Base-by-base conservation (phyloP, 2,329 filamentous ascomycete genomes). In the Parafenestella ontariensis region DNA sequence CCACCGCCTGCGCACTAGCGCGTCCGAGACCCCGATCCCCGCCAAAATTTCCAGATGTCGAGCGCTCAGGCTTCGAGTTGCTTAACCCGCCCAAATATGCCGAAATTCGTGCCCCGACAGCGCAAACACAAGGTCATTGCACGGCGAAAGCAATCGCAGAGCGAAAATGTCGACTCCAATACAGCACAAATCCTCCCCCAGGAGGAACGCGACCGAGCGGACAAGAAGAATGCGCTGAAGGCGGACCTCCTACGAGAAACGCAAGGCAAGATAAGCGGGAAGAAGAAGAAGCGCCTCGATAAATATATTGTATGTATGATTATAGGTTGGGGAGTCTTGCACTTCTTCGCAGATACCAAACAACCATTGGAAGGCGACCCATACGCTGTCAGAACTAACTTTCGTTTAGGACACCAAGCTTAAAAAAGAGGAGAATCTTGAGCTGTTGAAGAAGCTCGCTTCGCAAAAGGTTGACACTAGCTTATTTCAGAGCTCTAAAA, bases 381-480 rank as follows among this genome's bases (percentile, higher is more conserved):
- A 33, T 24, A 40, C 11, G 26, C 42, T 13, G 44, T 23, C 26
- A 36, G 23, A 13, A n/a, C 55, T 55, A 52, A 60, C 46, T 13
- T 15, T 24, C 29, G 17, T 24, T n/a, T 66, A 85, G 83, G 93
- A 98, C 68, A 95, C 85, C 54, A 99, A 99, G 82, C 81, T 99
- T 41, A 90, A 88, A 75, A 97, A 96, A 75, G 95, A 99, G 71
- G 94, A 98, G 75, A 96, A 91, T 68, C 82, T 91, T 24, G 89
- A 87, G 52, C 80, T 99, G 26, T 82, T 98, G 65, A 90, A 90
- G 71, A 93, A 95, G 72, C 83, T 99, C 23, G 90, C 91, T 17
- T 83, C 86, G 56, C 83, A 86, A 49, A 92, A 89, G 69, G 85
- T 95, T 62, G 93, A 98, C 72, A 96, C 91, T 1, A 91, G 85